phyloP scores from a whole-genome alignment of 306 rosid genomes.

The Arachis stenosperma region DNA sequence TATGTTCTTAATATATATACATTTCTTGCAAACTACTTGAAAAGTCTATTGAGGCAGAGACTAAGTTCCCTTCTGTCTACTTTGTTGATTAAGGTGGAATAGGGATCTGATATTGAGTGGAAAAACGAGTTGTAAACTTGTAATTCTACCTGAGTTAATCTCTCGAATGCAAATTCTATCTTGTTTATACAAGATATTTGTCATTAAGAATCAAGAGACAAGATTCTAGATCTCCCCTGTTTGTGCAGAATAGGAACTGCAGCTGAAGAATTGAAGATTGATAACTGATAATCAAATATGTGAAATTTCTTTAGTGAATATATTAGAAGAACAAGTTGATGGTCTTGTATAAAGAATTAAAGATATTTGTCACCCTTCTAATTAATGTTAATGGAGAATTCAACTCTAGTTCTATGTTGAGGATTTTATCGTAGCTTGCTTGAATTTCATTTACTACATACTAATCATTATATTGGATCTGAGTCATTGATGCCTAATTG shows the following conservation, averaged over 20 bases:
- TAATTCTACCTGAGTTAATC: conserved; percentile 44
- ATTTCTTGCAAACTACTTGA: conserved; percentile 49
- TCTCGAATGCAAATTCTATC: conserved; percentile 28
- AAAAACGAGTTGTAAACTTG: conserved; percentile 43
- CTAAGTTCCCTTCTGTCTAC: conserved; percentile 35
- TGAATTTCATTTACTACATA: neutral
- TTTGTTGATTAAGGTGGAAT: conserved; percentile 37
- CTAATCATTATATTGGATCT: neutral
- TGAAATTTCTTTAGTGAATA: conserved; percentile 5
- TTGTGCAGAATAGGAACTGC: conserved; percentile 30
- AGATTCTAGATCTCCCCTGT: conserved; percentile 20
- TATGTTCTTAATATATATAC: conserved; percentile 48
- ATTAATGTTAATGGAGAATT: neutral
- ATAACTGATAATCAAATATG: conserved; percentile 32
- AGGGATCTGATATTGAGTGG: conserved; percentile 42
- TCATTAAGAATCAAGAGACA: conserved; percentile 13
- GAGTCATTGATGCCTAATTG: neutral
- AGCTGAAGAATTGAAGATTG: conserved; percentile 2
- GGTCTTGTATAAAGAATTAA: no score
- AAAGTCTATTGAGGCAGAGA: conserved; percentile 44
- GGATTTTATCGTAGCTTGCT: neutral
- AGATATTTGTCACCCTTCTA: no score
- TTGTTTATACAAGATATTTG: conserved; percentile 25
- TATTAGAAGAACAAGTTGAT: no score
- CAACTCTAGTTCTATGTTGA: neutral